Evolutionary conservation across 495 filamentous ascomycete genomes (phyloP), one percentile per base, ranked within the genome.

Genomic region (Aspergillus bertholletiae): DNA sequence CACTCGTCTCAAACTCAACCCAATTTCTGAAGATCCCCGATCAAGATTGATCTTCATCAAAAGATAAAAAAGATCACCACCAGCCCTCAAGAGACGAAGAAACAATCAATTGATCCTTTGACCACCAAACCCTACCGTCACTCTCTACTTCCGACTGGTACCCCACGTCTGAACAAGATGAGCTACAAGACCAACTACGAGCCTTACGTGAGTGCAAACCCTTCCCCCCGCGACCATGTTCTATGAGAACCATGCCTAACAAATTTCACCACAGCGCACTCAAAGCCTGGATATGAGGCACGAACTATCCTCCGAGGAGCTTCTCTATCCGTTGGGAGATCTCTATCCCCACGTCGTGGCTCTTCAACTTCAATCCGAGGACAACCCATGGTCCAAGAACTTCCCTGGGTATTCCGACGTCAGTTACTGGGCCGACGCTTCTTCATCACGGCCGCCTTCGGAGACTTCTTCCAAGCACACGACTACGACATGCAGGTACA

Each of bases 151-250:
- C n/a, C n/a, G n/a, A n/a, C n/a, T n/a, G n/a, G n/a, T n/a, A n/a
- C n/a, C n/a, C n/a, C n/a, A n/a, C n/a, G n/a, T n/a, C n/a, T n/a
- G n/a, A n/a, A n/a, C 55, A 66, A 44, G 35, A 77, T 70, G 66
- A 66, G 64, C 46, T 77, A 77, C 68, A 74, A 73, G 40, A 71
- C 65, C 56, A 77, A 77, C 65, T 77, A 75, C 54, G 72, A 77
- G 49, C 66, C 71, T 41, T 72, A 74, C 51, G 68, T 72, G 55
- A 64, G 69, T 70, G 26, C 12, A 20, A 12, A 11, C 24, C 46
- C 7, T 17, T n/a, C n/a, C n/a, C n/a, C n/a, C 9, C 40, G 22
- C 22, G 12, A 20, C 12, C 20, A 28, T 27, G 22, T 15, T 27
- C 4, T 20, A 40, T 24, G 18, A 32, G 49, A 41, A 48, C 40